phyloP scores from a whole-genome alignment of 192 early-diverging fungal species.

The Kappamyces sp. region DNA sequence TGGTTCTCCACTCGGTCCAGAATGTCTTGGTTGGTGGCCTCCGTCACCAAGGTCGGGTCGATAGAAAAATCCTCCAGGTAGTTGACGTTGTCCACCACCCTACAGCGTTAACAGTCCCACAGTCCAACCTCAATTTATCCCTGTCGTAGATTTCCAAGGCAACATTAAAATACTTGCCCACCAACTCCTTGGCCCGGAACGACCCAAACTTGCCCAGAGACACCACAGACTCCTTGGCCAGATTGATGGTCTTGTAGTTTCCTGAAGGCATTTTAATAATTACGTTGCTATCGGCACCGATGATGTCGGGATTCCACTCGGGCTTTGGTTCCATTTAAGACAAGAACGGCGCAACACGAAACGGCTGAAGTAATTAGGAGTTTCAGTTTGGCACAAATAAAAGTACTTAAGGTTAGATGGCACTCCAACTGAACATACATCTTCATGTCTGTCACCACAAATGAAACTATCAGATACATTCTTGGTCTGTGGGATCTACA shows the following conservation, averaged over 20 bases:
- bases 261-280: slow-evolving; percentile 78
- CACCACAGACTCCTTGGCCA: slow-evolving; percentile 56
- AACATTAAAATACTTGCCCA: slow-evolving; percentile 76
- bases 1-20: slow-evolving; percentile 69
- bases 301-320: slow-evolving; percentile 17
- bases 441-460: no score
- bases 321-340: no score
- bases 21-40: slow-evolving; percentile 78
- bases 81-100: not conserved
- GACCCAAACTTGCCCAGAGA: slow-evolving; percentile 88
- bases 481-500: no score
- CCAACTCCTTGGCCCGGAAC: slow-evolving; percentile 70
- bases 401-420: no score
- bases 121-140: not conserved
- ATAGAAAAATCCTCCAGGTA: slow-evolving; percentile 81
- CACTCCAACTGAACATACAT: no score
- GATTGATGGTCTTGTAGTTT: slow-evolving; percentile 69
- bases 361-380: no score
- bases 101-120: not conserved
- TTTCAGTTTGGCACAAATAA: no score
- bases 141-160: slow-evolving; percentile 75
- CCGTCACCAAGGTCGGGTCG: slow-evolving; percentile 63
- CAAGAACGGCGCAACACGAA: no score
- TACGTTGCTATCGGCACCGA: slow-evolving; percentile 56
- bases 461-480: no score